Percentiles rank a stretch among this genome's conserved stretches.
These are phyloP conservation scores for Cercospora berteroae DNA, from an alignment of 2,329 filamentous ascomycete species.

Conservation along the genomic window DNA sequence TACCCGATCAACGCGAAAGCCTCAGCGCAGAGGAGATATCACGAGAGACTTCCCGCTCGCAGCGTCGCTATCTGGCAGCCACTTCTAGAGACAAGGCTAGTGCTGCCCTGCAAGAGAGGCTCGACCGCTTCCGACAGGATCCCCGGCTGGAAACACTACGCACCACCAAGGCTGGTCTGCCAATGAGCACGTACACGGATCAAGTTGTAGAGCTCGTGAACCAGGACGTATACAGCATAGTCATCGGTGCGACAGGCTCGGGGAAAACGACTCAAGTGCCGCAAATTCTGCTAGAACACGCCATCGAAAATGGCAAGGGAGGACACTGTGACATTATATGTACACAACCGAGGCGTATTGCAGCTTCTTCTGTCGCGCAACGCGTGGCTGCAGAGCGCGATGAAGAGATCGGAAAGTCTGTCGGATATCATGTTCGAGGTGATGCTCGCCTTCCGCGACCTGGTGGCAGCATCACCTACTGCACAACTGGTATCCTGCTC, in stretches of 20 bases:
- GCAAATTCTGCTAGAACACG: constrained; percentile 54
- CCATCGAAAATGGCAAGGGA: constrained; percentile 42
- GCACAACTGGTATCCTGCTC: constrained; percentile 52
- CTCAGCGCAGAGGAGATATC: constrained; percentile 26
- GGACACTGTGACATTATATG: constrained; percentile 51
- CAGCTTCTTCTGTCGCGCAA: constrained; percentile 47
- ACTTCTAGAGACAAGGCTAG: constrained; percentile 9
- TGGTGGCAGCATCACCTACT: constrained; percentile 48
- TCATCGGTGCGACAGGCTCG: constrained; percentile 48
- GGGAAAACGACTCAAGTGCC: constrained; percentile 54
- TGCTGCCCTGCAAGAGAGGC: constrained; percentile 18
- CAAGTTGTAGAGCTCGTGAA: constrained; percentile 32
- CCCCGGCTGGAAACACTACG: constrained; percentile 26
- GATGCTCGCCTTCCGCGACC: constrained; percentile 38
- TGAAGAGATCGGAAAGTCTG: constrained; percentile 41
- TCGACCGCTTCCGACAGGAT: constrained; percentile 25
- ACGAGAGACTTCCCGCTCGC: background rate
- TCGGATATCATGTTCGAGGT: constrained; percentile 51
- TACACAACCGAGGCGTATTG: constrained; percentile 51
- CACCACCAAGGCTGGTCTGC: constrained; percentile 39
- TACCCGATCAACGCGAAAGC: constrained; percentile 34
- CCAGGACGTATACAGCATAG: constrained; percentile 45
- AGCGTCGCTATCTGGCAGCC: constrained; percentile 6
- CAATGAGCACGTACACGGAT: constrained; percentile 37
- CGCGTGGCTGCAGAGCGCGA: constrained; percentile 50